A percentile compares a stretch with the other conserved stretches of the same genome.
Evolutionary conservation across 352 stramenopile genomes (phyloP).

Genomic region (Globisporangium heterothallicum): DNA sequence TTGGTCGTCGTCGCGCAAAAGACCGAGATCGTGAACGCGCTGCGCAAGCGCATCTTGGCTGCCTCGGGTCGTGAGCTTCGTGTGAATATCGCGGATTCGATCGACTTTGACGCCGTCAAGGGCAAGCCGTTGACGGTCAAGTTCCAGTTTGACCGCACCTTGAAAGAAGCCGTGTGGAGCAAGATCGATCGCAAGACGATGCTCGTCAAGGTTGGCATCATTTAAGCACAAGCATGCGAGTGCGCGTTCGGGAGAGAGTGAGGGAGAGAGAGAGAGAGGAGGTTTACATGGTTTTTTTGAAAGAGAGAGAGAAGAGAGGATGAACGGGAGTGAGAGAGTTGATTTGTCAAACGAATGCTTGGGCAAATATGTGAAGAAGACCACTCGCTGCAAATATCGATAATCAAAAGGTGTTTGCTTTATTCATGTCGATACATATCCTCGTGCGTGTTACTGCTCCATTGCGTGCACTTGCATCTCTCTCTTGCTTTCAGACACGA

Average conservation of each 20-base stretch:
- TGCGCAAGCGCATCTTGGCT: slow-evolving; percentile 62
- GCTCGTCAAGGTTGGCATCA: slow-evolving; percentile 64
- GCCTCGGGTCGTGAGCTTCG: slow-evolving; percentile 46
- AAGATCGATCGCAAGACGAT: slow-evolving; percentile 75
- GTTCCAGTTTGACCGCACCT: slow-evolving; percentile 59
- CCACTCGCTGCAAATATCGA: too few relatives aligned
- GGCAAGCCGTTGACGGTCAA: slow-evolving; percentile 60
- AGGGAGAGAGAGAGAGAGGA: background rate
- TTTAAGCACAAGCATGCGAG: slow-evolving; percentile 27
- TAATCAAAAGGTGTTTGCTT: too few relatives aligned
- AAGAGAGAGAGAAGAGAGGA: slow-evolving; percentile 1
- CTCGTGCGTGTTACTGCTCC: too few relatives aligned
- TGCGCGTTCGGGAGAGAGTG: background rate
- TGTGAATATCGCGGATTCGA: slow-evolving; percentile 59
- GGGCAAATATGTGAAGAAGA: background rate
- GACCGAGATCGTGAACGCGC: slow-evolving; percentile 72
- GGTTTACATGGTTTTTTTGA: background rate
- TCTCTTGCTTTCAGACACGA: too few relatives aligned
- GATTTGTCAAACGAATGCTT: background rate
- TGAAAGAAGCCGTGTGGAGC: slow-evolving; percentile 50
- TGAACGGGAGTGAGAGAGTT: background rate
- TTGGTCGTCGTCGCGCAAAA: slow-evolving; percentile 71
- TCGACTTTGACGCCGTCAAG: slow-evolving; percentile 72
- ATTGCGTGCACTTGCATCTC: too few relatives aligned
- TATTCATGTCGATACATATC: too few relatives aligned